phyloP scores from a whole-genome alignment of 257 asterid genomes.

The Knoxia roxburghii region DNA sequence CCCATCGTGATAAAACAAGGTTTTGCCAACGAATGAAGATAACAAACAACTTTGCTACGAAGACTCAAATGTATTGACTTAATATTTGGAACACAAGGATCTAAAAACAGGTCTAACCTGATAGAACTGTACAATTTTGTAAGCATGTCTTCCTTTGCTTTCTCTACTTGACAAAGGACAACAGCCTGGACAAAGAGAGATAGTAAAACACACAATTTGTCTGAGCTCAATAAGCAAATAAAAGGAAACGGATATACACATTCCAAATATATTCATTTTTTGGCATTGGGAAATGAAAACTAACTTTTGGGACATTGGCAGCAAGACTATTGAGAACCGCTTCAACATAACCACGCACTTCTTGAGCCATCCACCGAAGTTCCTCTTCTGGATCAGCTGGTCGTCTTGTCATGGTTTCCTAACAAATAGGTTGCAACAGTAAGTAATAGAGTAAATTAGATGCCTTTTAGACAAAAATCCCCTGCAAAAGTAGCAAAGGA shows the following conservation, averaged over 20 bases:
- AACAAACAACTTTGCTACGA: background rate
- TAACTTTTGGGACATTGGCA: constrained; percentile 91
- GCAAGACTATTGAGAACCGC: constrained; percentile 95
- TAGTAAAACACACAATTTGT: constrained; percentile 15
- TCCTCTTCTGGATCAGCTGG: constrained; percentile 96
- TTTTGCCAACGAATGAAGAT: background rate
- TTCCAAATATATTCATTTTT: background rate
- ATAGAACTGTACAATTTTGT: constrained; percentile 83
- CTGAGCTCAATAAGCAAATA: constrained; percentile 16
- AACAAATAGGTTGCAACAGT: constrained; percentile 13
- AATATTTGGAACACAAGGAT: constrained; percentile 4
- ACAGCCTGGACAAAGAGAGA: constrained; percentile 59
- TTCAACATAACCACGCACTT: constrained; percentile 96
- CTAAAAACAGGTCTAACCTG: constrained; percentile 44
- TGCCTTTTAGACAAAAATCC: background rate
- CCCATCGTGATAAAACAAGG: background rate
- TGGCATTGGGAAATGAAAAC: constrained; percentile 10
- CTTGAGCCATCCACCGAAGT: constrained; percentile 97
- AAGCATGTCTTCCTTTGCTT: constrained; percentile 96
- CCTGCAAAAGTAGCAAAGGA: background rate
- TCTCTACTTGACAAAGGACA: constrained; percentile 93
- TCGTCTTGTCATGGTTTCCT: constrained; percentile 85
- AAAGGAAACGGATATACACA: background rate
- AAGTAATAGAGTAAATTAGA: background rate
- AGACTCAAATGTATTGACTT: background rate